Evolutionary conservation across 176 grass and related monocot species (phyloP).

Genomic region (Raddia distichophylla): DNA sequence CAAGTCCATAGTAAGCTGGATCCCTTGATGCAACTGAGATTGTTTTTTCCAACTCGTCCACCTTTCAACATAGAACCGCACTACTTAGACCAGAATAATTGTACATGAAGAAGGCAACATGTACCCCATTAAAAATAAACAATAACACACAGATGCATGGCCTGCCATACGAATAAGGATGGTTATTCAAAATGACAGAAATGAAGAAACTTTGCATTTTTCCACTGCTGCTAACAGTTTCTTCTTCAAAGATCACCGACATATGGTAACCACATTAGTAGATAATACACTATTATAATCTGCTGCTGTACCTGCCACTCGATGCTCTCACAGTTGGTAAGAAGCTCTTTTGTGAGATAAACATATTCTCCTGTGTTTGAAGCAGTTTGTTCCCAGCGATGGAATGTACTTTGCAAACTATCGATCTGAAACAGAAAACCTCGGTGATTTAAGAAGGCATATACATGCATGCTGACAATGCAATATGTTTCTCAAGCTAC

Average conservation of each 20-base stretch:
- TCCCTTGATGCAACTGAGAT: constrained; percentile 86
- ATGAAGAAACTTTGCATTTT: background rate
- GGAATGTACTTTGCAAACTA: constrained; percentile 77
- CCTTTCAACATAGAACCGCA: constrained; percentile 52
- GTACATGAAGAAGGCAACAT: constrained; percentile 30
- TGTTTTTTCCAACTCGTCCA: constrained; percentile 91
- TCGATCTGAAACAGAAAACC: constrained; percentile 56
- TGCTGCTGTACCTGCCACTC: constrained; percentile 75
- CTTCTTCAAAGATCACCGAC: background rate
- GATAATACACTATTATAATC: background rate
- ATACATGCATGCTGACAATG: background rate
- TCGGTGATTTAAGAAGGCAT: background rate
- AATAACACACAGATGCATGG: background rate
- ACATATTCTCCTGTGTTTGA: constrained; percentile 85
- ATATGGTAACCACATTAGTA: background rate
- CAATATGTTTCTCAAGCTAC: background rate
- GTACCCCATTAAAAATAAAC: background rate
- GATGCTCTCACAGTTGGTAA: constrained; percentile 85
- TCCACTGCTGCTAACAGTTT: background rate
- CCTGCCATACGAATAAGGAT: background rate
- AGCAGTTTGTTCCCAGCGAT: constrained; percentile 76
- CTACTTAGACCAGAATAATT: constrained; percentile 18
- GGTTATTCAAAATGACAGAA: background rate
- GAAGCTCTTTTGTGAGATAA: constrained; percentile 80
- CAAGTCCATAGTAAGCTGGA: constrained; percentile 88